Conservation (phyloP, 768 basidiomycete genomes). For the Stropharia rugosoannulata region DNA sequence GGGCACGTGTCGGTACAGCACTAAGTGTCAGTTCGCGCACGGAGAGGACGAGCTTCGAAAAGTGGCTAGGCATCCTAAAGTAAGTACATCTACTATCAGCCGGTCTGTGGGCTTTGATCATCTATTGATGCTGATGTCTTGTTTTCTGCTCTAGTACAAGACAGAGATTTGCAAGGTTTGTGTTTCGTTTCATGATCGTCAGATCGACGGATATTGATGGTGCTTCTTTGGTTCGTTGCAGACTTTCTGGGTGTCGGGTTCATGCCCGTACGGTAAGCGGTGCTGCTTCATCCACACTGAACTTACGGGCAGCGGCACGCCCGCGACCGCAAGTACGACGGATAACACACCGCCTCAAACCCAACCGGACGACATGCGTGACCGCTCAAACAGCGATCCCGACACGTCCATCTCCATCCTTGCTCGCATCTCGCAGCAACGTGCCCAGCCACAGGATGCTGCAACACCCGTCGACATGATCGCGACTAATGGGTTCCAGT, state of each 20-base stretch:
- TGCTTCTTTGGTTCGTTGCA: slow-evolving; percentile 27
- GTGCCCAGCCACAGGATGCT: slow-evolving; percentile 49
- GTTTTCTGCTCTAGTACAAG: slow-evolving; percentile 62
- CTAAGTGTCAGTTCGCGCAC: slow-evolving; percentile 93
- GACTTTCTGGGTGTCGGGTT: slow-evolving; percentile 95
- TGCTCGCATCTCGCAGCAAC: slow-evolving; percentile 61
- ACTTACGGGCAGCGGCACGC: slow-evolving; percentile 63
- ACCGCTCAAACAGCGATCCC: slow-evolving; percentile 81
- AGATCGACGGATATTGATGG: not conserved
- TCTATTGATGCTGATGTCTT: slow-evolving; percentile 13
- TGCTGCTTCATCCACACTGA: slow-evolving; percentile 96
- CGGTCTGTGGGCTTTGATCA: slow-evolving; percentile 12
- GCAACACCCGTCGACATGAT: slow-evolving; percentile 55
- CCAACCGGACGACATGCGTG: slow-evolving; percentile 47
- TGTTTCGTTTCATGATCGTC: slow-evolving; percentile 7
- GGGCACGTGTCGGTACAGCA: slow-evolving; percentile 79
- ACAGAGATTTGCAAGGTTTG: slow-evolving; percentile 90
- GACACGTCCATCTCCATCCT: slow-evolving; percentile 75
- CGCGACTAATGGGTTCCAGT: slow-evolving; percentile 45
- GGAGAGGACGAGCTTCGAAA: slow-evolving; percentile 85
- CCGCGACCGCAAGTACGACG: slow-evolving; percentile 41
- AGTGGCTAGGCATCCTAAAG: slow-evolving; percentile 89
- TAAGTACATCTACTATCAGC: slow-evolving; percentile 28
- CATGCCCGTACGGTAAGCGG: slow-evolving; percentile 89
- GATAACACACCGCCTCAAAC: slow-evolving; percentile 53